A percentile compares a stretch with the other conserved stretches of the same genome.
phyloP scores from a whole-genome alignment of 1,284 basidiomycete genomes.

The Ustilago shanxiensis region DNA sequence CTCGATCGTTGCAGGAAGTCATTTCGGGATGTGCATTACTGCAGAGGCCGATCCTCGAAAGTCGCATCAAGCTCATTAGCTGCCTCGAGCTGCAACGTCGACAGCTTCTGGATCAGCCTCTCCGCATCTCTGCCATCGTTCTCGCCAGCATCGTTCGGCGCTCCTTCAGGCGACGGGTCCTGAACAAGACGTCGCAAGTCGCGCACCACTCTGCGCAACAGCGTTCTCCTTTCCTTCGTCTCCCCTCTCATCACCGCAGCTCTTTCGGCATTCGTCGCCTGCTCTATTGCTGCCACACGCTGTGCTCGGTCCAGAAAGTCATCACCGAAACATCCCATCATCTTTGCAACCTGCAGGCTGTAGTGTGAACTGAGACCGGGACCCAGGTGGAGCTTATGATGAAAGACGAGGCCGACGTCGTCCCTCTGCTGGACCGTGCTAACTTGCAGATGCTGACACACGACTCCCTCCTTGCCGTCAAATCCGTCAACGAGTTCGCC shows the following conservation, averaged over 20 bases:
- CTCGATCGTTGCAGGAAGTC: not conserved
- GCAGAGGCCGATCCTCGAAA: conserved; percentile 1
- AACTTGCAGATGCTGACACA: conserved; percentile 41
- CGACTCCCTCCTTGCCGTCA: conserved; percentile 29
- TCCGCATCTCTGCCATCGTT: not conserved
- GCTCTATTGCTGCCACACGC: conserved; percentile 25
- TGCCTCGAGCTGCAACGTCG: conserved; percentile 18
- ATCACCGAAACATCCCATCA: conserved; percentile 41
- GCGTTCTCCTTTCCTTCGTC: conserved; percentile 21
- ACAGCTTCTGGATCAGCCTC: conserved; percentile 18
- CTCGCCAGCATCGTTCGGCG: not conserved
- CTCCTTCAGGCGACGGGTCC: not conserved
- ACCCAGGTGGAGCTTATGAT: conserved; percentile 40
- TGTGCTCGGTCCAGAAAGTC: conserved; percentile 29
- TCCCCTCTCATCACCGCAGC: not conserved
- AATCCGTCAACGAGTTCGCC: conserved; percentile 50
- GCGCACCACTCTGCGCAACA: conserved; percentile 19
- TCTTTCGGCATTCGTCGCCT: conserved; percentile 2
- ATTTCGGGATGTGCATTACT: not conserved
- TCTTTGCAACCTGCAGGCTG: conserved; percentile 48
- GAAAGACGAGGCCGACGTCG: conserved; percentile 34
- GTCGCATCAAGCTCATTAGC: conserved; percentile 13
- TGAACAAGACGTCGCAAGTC: conserved; percentile 15
- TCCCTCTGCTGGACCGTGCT: conserved; percentile 17
- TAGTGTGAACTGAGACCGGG: conserved; percentile 45